These are phyloP conservation scores for Aspergillus melleus DNA, from an alignment of 2,329 filamentous ascomycete species.

Conservation along the genomic window DNA sequence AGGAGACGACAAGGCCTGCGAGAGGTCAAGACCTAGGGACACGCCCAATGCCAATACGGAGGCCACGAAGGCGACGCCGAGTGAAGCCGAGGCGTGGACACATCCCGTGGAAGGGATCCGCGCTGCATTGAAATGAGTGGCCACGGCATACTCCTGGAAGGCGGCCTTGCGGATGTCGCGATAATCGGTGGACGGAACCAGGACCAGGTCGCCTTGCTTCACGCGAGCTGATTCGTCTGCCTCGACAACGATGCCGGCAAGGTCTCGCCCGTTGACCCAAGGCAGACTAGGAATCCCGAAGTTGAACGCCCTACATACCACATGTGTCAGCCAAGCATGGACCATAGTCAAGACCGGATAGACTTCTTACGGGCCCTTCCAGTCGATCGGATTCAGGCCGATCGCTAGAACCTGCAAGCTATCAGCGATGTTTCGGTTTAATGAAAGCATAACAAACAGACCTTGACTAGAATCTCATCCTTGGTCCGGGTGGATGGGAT, in stretches of 20 bases:
- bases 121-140: constrained; percentile 65
- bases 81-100: constrained; percentile 58
- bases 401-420: constrained; percentile 54
- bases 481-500: constrained; percentile 48
- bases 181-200: constrained; percentile 74
- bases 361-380: constrained; percentile 60
- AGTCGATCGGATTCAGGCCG: constrained; percentile 75
- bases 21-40: constrained; percentile 69
- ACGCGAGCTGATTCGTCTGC: constrained; percentile 51
- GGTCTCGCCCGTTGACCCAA: constrained; percentile 68
- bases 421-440: neutral
- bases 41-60: constrained; percentile 66
- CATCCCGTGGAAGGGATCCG: constrained; percentile 58
- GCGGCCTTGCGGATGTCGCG: constrained; percentile 70
- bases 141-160: constrained; percentile 69
- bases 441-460: constrained; percentile 8
- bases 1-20: constrained; percentile 28
- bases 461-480: constrained; percentile 63
- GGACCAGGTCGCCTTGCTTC: constrained; percentile 55
- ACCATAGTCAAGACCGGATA: neutral
- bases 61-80: constrained; percentile 72
- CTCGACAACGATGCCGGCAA: constrained; percentile 64
- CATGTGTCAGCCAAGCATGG: neutral
- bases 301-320: constrained; percentile 59
- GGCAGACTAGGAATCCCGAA: constrained; percentile 69